These are phyloP conservation scores for Cordyceps tenuipes DNA, from an alignment of 2,329 filamentous ascomycete genomes.

Conservation along the genomic window DNA sequence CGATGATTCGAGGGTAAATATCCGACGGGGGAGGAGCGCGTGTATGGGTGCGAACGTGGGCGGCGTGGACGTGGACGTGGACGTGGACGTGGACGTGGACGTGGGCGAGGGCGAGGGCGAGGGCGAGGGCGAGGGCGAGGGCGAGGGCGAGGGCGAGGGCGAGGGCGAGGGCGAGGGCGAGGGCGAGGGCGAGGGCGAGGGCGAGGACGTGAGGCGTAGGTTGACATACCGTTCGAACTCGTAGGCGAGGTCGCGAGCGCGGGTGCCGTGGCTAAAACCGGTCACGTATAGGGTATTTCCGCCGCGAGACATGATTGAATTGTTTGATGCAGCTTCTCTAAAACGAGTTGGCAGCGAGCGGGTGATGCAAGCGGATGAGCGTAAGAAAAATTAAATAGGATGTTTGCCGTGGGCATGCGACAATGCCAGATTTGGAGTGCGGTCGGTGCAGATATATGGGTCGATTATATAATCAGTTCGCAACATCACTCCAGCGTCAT, in stretches of 20 bases:
- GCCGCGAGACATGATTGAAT: constrained; percentile 76
- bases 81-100: constrained; percentile 31
- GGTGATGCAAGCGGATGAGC: constrained; percentile 2
- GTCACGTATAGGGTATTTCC: constrained; percentile 96
- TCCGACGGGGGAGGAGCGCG: constrained; percentile 20
- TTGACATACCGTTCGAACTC: constrained; percentile 99
- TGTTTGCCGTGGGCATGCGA: constrained; percentile 10
- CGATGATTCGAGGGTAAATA: constrained; percentile 21
- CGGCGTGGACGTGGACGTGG: constrained; percentile 26
- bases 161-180: constrained; percentile 30
- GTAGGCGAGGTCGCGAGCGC: constrained; percentile 98
- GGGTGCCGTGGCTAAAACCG: constrained; percentile 97
- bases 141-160: constrained; percentile 25
- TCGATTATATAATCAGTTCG: constrained; percentile 7
- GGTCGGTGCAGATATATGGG: background rate
- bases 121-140: constrained; percentile 31
- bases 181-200: constrained; percentile 31
- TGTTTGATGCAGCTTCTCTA: background rate
- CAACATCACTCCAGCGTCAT: constrained; percentile 2
- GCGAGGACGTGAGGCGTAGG: constrained; percentile 36
- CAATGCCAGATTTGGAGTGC: constrained; percentile 4
- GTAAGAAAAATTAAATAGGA: background rate
- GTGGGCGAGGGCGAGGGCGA: constrained; percentile 32
- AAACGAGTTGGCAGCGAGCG: constrained; percentile 6
- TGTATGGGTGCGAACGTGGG: constrained; percentile 36